Evolutionary conservation across 805 yeast species (phyloP).

Genomic region (Saturnispora ahearnii): DNA sequence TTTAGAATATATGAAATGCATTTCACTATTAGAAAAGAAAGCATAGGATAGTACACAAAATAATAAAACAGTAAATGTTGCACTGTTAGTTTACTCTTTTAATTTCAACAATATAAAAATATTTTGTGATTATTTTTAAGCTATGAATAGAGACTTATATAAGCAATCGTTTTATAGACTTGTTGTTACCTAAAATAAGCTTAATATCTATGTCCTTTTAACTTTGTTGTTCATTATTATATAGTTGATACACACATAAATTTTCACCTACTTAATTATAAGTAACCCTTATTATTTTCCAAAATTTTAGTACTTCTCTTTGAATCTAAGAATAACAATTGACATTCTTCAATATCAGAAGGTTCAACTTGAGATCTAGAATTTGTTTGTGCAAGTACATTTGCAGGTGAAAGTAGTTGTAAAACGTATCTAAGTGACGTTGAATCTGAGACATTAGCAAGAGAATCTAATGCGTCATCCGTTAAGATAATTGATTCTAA

Average conservation of each 20-base stretch:
- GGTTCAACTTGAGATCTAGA: slow-evolving; percentile 58
- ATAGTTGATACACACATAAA: background rate
- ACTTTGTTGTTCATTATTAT: background rate
- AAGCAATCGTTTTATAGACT: too few species aligned
- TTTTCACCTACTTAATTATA: slow-evolving; percentile 10
- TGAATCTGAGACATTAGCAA: slow-evolving; percentile 84
- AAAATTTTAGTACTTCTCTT: slow-evolving; percentile 82
- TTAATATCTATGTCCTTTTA: background rate
- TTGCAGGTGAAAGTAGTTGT: slow-evolving; percentile 83
- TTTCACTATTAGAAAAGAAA: too few species aligned
- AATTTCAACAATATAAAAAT: too few species aligned
- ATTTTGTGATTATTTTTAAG: too few species aligned
- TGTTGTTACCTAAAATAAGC: too few species aligned
- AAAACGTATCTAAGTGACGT: slow-evolving; percentile 89
- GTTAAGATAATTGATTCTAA: slow-evolving; percentile 87
- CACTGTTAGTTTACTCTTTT: too few species aligned
- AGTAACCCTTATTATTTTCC: slow-evolving; percentile 38
- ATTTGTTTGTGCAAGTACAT: slow-evolving; percentile 67
- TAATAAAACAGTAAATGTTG: too few species aligned
- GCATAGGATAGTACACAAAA: too few species aligned
- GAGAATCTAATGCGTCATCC: slow-evolving; percentile 73
- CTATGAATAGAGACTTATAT: too few species aligned
- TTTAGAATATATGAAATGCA: too few species aligned
- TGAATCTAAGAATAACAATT: slow-evolving; percentile 78
- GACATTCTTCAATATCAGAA: slow-evolving; percentile 84